Conservation (phyloP, 148 eudicot species). For the Chenopodium suecicum region DNA sequence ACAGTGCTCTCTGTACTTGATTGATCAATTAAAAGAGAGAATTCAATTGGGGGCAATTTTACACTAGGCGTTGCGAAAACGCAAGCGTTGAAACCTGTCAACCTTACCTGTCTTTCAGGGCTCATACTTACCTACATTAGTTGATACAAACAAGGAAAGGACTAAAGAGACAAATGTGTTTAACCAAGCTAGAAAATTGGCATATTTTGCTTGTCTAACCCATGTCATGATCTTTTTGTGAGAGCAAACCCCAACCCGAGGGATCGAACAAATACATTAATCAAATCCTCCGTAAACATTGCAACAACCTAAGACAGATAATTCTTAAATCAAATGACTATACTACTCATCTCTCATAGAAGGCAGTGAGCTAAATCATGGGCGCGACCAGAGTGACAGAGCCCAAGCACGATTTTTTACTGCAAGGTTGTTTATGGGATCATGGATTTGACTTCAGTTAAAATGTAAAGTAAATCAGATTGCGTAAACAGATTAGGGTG, state of each 20-base stretch:
- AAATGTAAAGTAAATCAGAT: no score
- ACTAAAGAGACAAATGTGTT: background rate
- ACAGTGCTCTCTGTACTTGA: background rate
- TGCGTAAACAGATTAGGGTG: no score
- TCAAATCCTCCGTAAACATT: background rate
- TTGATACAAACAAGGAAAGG: background rate
- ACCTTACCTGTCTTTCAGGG: background rate
- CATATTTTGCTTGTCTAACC: background rate
- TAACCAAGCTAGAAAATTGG: background rate
- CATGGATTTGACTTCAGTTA: no score
- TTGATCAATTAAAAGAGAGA: background rate
- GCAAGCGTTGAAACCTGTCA: background rate
- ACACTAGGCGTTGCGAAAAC: background rate
- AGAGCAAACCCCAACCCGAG: background rate
- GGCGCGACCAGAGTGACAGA: background rate
- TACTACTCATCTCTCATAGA: background rate
- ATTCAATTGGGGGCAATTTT: background rate
- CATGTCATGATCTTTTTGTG: background rate
- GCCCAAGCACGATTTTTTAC: background rate
- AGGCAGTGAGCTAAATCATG: background rate
- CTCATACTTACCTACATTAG: background rate
- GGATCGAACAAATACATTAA: no score
- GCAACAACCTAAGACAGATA: background rate
- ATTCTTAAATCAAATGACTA: background rate
- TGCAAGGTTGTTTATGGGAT: no score